Evolutionary conservation across 345 rosid genomes (phyloP).

Genomic region (Heritiera fomes): DNA sequence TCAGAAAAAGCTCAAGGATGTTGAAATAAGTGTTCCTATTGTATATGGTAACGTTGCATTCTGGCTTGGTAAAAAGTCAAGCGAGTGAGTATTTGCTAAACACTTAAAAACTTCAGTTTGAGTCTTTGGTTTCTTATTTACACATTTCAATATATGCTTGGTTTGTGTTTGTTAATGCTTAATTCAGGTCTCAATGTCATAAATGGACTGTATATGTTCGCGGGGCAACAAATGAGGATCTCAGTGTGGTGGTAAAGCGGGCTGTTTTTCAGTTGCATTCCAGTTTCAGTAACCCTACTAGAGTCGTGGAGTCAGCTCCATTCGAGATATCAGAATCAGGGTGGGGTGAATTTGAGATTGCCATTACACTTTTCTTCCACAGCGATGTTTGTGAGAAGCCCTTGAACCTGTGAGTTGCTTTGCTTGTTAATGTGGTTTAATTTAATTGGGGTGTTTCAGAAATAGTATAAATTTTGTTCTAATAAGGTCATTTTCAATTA

Average conservation of each 20-base stretch:
- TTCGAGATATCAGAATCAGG: constrained; percentile 72
- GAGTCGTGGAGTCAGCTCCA: constrained; percentile 67
- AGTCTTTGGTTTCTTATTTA: not conserved
- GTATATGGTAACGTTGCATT: constrained; percentile 72
- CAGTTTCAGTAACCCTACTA: constrained; percentile 62
- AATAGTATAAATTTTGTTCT: constrained; percentile 1
- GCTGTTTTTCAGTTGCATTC: constrained; percentile 72
- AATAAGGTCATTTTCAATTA: constrained; percentile 1
- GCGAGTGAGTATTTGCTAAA: constrained; percentile 51
- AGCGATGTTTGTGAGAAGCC: constrained; percentile 72
- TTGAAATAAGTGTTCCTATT: constrained; percentile 69
- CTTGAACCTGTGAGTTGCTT: constrained; percentile 55
- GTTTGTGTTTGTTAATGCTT: constrained; percentile 14
- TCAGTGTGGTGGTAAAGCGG: constrained; percentile 51
- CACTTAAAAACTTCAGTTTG: constrained; percentile 8
- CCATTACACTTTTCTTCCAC: constrained; percentile 60
- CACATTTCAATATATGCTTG: constrained; percentile 1
- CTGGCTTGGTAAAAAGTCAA: constrained; percentile 87
- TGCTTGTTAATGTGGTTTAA: constrained; percentile 2
- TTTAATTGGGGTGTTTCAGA: constrained; percentile 12
- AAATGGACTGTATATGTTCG: constrained; percentile 72
- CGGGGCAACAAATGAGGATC: constrained; percentile 73
- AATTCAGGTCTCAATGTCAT: constrained; percentile 63
- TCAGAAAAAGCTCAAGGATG: constrained; percentile 73
- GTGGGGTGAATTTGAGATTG: constrained; percentile 84